Conservation (phyloP, 495 filamentous ascomycete species). For the Neurospora sublineolata region DNA sequence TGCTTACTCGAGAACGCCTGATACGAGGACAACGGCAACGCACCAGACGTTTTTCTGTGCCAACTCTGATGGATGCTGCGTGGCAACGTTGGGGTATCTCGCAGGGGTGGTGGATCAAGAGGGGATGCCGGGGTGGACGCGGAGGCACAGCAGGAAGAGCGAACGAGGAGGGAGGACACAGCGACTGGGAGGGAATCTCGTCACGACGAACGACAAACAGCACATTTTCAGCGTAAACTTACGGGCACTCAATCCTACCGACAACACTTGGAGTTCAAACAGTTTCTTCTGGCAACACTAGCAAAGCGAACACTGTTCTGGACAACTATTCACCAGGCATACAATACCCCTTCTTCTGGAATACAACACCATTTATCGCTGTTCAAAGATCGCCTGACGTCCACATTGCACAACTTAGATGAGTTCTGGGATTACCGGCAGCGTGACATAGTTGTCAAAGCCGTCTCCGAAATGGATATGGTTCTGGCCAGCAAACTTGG, state of each 20-base stretch:
- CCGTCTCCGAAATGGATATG: constrained; percentile 44
- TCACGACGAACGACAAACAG: not conserved
- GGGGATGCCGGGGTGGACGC: not conserved
- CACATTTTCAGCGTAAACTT: not conserved
- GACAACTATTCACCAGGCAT: not conserved
- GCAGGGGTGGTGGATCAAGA: not conserved
- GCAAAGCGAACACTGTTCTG: not conserved
- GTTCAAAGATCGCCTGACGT: not conserved
- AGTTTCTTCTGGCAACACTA: not conserved
- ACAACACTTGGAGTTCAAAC: not conserved
- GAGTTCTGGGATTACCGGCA: constrained; percentile 41
- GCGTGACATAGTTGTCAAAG: constrained; percentile 40
- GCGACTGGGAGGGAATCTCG: not conserved
- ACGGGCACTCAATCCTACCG: not conserved
- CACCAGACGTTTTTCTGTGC: not conserved
- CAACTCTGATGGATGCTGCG: not conserved
- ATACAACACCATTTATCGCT: not conserved
- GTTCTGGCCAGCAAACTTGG: constrained; percentile 40
- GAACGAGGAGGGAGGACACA: not conserved
- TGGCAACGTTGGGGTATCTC: not conserved
- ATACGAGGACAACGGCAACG: not conserved
- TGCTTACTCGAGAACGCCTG: not conserved
- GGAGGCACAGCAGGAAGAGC: not conserved
- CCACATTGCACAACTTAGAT: not conserved
- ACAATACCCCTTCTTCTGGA: not conserved